These are phyloP conservation scores for Athelia sp. DNA, from an alignment of 1,284 basidiomycete species.

Conservation along the genomic window DNA sequence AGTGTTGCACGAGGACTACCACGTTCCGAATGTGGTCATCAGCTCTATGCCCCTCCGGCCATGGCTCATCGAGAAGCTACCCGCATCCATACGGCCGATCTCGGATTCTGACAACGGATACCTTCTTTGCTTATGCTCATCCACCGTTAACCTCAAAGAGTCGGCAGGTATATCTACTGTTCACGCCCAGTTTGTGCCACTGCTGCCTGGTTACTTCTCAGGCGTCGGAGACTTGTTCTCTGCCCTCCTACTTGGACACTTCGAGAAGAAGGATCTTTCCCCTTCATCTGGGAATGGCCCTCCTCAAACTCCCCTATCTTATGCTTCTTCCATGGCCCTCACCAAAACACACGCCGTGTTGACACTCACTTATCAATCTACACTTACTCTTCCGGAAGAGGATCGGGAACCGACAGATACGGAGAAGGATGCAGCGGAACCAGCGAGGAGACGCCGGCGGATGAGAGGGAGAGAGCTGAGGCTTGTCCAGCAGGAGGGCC, in stretches of 20 bases:
- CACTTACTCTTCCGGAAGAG: constrained; percentile 48
- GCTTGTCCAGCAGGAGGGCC: constrained; percentile 60
- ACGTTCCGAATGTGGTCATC: constrained; percentile 85
- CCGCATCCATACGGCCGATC: constrained; percentile 34
- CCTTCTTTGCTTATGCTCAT: constrained; percentile 79
- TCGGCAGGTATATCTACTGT: constrained; percentile 35
- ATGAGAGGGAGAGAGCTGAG: constrained; percentile 82
- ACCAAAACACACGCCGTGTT: constrained; percentile 87
- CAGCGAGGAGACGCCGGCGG: constrained; percentile 58
- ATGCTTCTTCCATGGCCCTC: constrained; percentile 68
- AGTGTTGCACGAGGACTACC: constrained; percentile 71
- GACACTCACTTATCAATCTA: constrained; percentile 59
- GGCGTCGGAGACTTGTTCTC: constrained; percentile 98
- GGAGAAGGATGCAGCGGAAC: constrained; percentile 64
- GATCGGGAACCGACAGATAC: constrained; percentile 63
- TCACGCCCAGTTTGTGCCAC: constrained; percentile 70
- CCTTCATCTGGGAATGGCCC: constrained; percentile 19
- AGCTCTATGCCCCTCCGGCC: constrained; percentile 75
- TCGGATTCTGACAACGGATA: constrained; percentile 32
- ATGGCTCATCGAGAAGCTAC: constrained; percentile 51
- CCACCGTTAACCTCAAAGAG: constrained; percentile 19
- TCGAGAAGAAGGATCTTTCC: constrained; percentile 26
- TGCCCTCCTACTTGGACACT: constrained; percentile 86
- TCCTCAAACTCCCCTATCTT: constrained; percentile 38
- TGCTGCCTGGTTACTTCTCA: constrained; percentile 89